Base-by-base conservation (phyloP, 2,329 filamentous ascomycete species). In the Chalaropsis thielavioides region DNA sequence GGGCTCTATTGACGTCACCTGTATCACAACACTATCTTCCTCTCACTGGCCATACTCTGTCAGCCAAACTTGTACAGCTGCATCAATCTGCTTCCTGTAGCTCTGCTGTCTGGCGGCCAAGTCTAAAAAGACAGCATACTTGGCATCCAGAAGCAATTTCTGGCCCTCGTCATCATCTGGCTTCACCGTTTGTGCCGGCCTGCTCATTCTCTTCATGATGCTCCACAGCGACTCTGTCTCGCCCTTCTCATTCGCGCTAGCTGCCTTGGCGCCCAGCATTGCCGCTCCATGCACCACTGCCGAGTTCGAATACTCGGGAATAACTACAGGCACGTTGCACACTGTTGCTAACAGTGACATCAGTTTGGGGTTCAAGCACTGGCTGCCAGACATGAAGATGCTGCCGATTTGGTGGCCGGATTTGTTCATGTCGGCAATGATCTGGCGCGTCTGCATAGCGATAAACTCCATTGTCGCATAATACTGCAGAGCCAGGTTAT, bases 381-480 rank as follows among this genome's bases (percentile, higher is more conserved):
- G 94, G 11, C 90, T 95, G 68, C 94, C 94, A 3, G 90, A 96
- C 94, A 99, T 97, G 83, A 97, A 99, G 76, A 99, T 96, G 68
- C 88, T 92, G 61, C 82, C 85, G 74, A 99, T 92, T 70, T 83
- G 79, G 77, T 99, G 94, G 10, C 94, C 94, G 1, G 90, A 80
- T 59, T 82, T 79, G 79, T 97, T 99, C 92, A 99, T 96, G 43
- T 88, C 83, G 71, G 95, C 88, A 69, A 99, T 83, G 71, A 99
- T 99, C 75, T 99, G 94, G 66, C 89, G 86, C 0, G 94, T 99
- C 76, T 99, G 94, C 74, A 97, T 83, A 38, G 94, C 92, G 71
- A 99, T 97, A 76, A 97, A 97, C 77, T 99, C 94, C 84, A 99
- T 90, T 2, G 92, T 95, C 27, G 85, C 90, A 72, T 96, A 97